Base-by-base conservation (phyloP, 2,329 filamentous ascomycete genomes). In the Colletotrichum cordylinicola region DNA sequence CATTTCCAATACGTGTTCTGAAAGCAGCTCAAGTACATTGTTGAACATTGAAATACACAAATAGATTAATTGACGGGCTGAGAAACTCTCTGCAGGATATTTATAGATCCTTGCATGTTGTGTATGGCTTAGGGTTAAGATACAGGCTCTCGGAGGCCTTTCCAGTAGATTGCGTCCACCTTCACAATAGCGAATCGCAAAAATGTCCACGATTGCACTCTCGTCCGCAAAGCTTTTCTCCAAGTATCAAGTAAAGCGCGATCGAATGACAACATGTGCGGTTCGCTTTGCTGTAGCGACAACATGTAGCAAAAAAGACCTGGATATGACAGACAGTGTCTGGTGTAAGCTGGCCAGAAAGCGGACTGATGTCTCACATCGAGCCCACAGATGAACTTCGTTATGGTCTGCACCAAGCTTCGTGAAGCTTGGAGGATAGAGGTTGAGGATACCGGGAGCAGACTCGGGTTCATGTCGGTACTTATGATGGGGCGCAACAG, bases 1-100 rank as follows among this genome's bases (percentile, higher is more conserved):
- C 48, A 37, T 5, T 75, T 71, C 37, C 61, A 67, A 55, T 72
- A 55, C 37, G 43, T 52, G 43, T 52, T 52, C 43, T 52, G 43
- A 52, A 52, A 21, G n/a, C n/a, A 24, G 43, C 43, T 52, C n/a
- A 24, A 52, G 0, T 21, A n/a, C 43, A 10, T 24, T 21, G 43
- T 21, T 21, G n/a, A 13, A 3, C 43, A 21, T 1, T 13, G 7
- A 2, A 52, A 52, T 10, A n/a, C 43, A 52, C 13, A 4, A 21
- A 13, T 8, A 52, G 10, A 52, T 52, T 21, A 21, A 52, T 13
- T 21, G 0, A 35, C 12, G 12, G 33, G 12, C 4, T 13, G n/a
- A 9, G n/a, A n/a, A 52, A n/a, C 43, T 52, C 0, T 21, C 6
- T 8, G 2, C n/a, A 21, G n/a, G n/a, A 24, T 0, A 21, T 24